Base-by-base conservation (phyloP, 2,329 filamentous ascomycete species). In the Diatrype stigma region DNA sequence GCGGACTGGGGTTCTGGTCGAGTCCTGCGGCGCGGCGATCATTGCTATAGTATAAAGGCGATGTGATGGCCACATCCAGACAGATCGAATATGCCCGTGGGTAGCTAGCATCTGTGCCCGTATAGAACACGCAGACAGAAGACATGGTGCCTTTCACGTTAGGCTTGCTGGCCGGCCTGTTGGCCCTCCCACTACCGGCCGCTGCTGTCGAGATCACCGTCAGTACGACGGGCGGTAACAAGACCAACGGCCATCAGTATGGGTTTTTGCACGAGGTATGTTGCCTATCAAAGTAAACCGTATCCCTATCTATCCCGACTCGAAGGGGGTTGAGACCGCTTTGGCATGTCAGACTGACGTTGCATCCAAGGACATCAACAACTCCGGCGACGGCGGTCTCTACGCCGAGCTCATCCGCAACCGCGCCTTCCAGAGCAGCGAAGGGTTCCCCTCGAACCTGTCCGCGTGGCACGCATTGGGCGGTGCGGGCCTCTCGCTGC, bases 331-430 rank as follows among this genome's bases (percentile, higher is more conserved):
- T n/a, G n/a, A n/a, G n/a, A n/a, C n/a, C n/a, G n/a, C n/a, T n/a
- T n/a, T n/a, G n/a, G n/a, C n/a, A n/a, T n/a, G n/a, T n/a, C n/a
- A n/a, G 21, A 53, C 34, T 64, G 68, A 69, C 48, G 7, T 46
- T 19, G n/a, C n/a, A n/a, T n/a, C 34, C 12, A 46, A 82, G 78
- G 80, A 83, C 49, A 85, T 85, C 64, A 83, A 83, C 66, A 81
- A 87, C 64, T 85, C 81, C 2, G 85, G 86, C 2, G 86, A 90
- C 61, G 86, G 86, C 21, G 86, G 86, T 5, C 80, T 89, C 55
- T 89, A 90, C 63, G 86, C 82, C 46, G 85, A 90, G 62, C 67
- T 90, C 50, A 79, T 90, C 51, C 79, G 77, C 47, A 90, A 90
- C 67, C 78, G 85, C 46, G 86, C 85, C 11, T 89, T 90, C 61